phyloP scores from a whole-genome alignment of 805 yeast genomes.

The Cyberlindnera mississippiensis region DNA sequence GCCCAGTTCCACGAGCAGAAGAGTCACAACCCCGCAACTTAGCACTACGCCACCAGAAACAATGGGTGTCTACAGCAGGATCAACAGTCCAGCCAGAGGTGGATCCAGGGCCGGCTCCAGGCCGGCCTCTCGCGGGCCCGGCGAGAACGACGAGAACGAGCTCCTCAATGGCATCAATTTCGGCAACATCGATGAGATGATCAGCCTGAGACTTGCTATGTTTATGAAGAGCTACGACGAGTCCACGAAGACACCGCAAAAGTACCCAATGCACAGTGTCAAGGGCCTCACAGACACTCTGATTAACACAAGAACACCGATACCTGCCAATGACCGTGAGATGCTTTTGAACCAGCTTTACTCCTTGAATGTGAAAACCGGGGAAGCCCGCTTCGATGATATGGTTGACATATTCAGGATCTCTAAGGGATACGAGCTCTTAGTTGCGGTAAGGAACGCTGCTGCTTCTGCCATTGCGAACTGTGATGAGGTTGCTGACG shows the following conservation, averaged over 20 bases:
- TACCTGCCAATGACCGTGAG: slow-evolving; percentile 24
- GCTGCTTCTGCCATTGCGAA: slow-evolving; percentile 24
- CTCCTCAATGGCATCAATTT: slow-evolving; percentile 22
- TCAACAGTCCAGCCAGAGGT: slow-evolving; percentile 10
- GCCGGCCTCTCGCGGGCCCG: slow-evolving; percentile 13
- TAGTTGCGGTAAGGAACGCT: slow-evolving; percentile 21
- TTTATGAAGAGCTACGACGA: slow-evolving; percentile 14
- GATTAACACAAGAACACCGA: slow-evolving; percentile 20
- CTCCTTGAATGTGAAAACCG: slow-evolving; percentile 20
- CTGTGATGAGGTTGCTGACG: slow-evolving; percentile 23
- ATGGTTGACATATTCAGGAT: slow-evolving; percentile 16
- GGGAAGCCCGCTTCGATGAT: slow-evolving; percentile 16
- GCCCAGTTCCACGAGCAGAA: too few relatives aligned
- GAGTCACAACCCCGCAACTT: neutral
- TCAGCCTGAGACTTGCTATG: slow-evolving; percentile 21
- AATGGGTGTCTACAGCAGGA: slow-evolving; percentile 11
- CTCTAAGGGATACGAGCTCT: slow-evolving; percentile 17
- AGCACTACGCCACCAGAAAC: neutral
- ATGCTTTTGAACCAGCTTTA: slow-evolving; percentile 25
- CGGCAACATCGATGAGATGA: slow-evolving; percentile 26
- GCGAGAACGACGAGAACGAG: slow-evolving; percentile 20
- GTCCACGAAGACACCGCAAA: slow-evolving; percentile 13
- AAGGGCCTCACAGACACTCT: slow-evolving; percentile 21
- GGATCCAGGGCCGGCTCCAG: slow-evolving; percentile 11
- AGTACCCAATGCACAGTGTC: slow-evolving; percentile 23